Evolutionary conservation across 2,329 filamentous ascomycete species (phyloP), one percentile per base, ranked within the genome.

Genomic region (Penicillium sp.): DNA sequence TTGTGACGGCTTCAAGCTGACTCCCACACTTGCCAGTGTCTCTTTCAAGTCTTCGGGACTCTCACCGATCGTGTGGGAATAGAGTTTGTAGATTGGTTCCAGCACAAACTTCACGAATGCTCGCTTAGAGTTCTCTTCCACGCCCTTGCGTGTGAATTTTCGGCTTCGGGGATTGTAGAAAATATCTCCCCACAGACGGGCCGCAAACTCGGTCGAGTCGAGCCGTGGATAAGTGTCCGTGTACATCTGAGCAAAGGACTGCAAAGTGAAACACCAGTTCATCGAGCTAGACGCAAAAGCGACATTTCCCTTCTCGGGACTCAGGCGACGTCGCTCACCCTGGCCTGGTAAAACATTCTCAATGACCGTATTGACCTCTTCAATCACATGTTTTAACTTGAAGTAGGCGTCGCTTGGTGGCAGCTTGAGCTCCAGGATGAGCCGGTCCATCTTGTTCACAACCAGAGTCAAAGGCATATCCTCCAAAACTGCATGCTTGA

Each of bases 381-480:
- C 93, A 46, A 98, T 83, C n/a, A 96, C 90, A 69, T 97, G 91
- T 74, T 96, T 97, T 47, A 98, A 78, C 78, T 98, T 98, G 79
- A 96, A 97, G 74, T 98, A 98, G 10, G 93, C 93, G 67, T 98
- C 93, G 57, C 85, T 89, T 1, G 93, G 93, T 2, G 93, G 93
- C 12, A 98, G 79, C 69, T 95, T 95, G 44, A 98, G 78, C 72
- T 98, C 93, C 40, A 98, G 73, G 54, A 98, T 95, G 52, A 98
- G 75, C 23, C 93, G 84, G 63, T 98, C 93, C 83, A 98, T 87
- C 75, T 98, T 98, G 79, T 97, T 98, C 72, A 98, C 81, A 48
- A 98, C 83, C 53, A 98, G 76, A 0, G 89, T 93, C 59, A 98
- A 74, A 1, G 93, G 92, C 4, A 97, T 78, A 61, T 90, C 88